Base-by-base conservation (phyloP, 75 land plant genomes). In the Adiantum capillusveneris region DNA sequence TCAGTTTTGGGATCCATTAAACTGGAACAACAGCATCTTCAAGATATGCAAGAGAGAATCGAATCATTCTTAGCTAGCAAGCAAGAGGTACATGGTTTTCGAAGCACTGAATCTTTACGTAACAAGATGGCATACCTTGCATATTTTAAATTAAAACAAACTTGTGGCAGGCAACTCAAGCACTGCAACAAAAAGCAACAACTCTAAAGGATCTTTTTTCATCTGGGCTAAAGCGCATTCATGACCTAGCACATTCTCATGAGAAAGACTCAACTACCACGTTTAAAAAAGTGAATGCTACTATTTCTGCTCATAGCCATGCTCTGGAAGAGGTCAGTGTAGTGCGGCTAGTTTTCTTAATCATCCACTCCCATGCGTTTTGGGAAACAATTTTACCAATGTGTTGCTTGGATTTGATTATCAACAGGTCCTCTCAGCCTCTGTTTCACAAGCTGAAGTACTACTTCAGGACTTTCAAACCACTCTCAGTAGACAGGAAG, bases 21-120 rank as follows among this genome's bases (percentile, higher is more conserved):
- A 13, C 17, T 45, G 0, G 71, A 73, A 53, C 71, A 73, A 29
- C 29, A 61, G 65, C 64, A 66, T 25, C 48, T 73, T 12, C 65
- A 31, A 34, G 25, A 27, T 0, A 52, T 73, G 46, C 73, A 62
- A 16, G 44, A 61, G 24, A 63, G 67, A 31, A 64, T 73, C n/a
- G 22, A 60, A 22, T 25, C 45, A 11, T 73, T 73, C 69, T 25
- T 60, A 29, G 49, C 18, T 53, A 28, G 22, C 44, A 73, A 65
- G 26, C 31, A 73, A 34, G 48, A 67, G 76, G 76, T 73, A 17
- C 14, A 14, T 18, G 50, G 3, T 41, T 41, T 41, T 41, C 43
- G 9, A 41, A 9, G 43, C 50, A 3, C 22, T n/a, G 50, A 21
- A 18, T 46, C 18, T 46, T 6, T 18, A 17, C 2, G 50, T 46